Conservation (phyloP, 108 stramenopile genomes). For the Nitzschia sp. region DNA sequence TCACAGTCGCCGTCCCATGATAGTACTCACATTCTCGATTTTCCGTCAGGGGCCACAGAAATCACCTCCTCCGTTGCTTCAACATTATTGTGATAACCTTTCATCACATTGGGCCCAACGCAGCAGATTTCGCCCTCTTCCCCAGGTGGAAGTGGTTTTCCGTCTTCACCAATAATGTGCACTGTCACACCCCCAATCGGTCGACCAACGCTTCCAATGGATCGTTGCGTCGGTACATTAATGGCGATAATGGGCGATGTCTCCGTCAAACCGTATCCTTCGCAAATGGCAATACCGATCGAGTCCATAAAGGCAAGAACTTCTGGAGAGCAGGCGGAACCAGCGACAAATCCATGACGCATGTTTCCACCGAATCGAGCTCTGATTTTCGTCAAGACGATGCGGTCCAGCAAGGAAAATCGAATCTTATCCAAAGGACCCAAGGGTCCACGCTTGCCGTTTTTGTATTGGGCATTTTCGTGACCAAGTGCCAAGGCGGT, state of each 20-base stretch:
- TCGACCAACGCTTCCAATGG: constrained; percentile 76
- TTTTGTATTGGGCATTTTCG: constrained; percentile 47
- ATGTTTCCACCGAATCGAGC: constrained; percentile 88
- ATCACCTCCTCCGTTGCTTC: constrained; percentile 94
- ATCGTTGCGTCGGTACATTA: constrained; percentile 67
- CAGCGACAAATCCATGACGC: constrained; percentile 82
- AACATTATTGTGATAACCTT: constrained; percentile 91
- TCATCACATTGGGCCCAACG: constrained; percentile 91
- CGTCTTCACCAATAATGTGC: constrained; percentile 67
- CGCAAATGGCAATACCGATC: constrained; percentile 86
- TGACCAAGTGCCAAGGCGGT: constrained; percentile 71
- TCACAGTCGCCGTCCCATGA: no score
- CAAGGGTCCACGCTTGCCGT: constrained; percentile 44
- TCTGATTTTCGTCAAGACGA: constrained; percentile 91
- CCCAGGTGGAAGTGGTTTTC: constrained; percentile 64
- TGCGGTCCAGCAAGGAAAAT: constrained; percentile 59
- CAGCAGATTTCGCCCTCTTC: constrained; percentile 90
- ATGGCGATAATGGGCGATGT: constrained; percentile 84
- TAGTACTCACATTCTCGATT: constrained; percentile 74
- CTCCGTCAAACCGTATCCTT: constrained; percentile 95
- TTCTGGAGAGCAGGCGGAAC: constrained; percentile 87
- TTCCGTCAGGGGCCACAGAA: constrained; percentile 80
- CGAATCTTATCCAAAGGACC: constrained; percentile 53
- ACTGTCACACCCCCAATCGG: constrained; percentile 78
- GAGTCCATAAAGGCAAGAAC: constrained; percentile 93